These are phyloP conservation scores for Capsicum rhomboideum DNA, from an alignment of 257 asterid genomes.

Conservation along the genomic window DNA sequence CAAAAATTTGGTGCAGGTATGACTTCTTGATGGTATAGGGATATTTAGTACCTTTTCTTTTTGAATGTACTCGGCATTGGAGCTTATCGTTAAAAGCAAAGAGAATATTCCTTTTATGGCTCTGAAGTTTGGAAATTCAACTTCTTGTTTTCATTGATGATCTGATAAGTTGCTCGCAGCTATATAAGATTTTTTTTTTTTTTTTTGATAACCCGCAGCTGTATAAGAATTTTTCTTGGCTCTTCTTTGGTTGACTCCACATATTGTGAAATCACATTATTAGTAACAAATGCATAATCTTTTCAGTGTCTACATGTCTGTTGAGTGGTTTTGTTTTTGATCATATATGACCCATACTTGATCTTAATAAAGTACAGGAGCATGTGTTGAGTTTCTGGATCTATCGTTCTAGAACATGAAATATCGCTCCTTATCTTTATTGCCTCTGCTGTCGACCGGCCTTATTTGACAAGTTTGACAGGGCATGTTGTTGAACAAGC, in stretches of 20 bases:
- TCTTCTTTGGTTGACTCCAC: background rate
- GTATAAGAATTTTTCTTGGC: background rate
- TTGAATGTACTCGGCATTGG: background rate
- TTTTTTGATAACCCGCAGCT: background rate
- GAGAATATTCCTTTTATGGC: background rate
- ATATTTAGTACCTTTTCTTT: background rate
- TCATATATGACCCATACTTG: background rate
- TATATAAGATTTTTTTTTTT: background rate
- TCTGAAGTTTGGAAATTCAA: background rate
- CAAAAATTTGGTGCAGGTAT: conserved; percentile 76
- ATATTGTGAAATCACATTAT: background rate
- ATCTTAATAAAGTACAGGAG: background rate
- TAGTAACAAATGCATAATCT: background rate
- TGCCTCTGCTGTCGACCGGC: background rate
- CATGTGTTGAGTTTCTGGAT: background rate
- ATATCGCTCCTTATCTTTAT: background rate
- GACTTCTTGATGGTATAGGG: conserved; percentile 17
- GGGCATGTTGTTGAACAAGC: background rate
- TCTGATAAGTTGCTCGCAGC: background rate
- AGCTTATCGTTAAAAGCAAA: background rate
- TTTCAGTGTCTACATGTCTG: background rate
- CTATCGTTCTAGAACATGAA: background rate
- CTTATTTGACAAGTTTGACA: background rate
- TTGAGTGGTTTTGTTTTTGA: background rate
- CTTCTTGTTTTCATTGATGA: background rate